A percentile compares a stretch with the other conserved stretches of the same genome.
Conservation (phyloP, 805 yeast genomes). For the Saturnispora bothae region DNA sequence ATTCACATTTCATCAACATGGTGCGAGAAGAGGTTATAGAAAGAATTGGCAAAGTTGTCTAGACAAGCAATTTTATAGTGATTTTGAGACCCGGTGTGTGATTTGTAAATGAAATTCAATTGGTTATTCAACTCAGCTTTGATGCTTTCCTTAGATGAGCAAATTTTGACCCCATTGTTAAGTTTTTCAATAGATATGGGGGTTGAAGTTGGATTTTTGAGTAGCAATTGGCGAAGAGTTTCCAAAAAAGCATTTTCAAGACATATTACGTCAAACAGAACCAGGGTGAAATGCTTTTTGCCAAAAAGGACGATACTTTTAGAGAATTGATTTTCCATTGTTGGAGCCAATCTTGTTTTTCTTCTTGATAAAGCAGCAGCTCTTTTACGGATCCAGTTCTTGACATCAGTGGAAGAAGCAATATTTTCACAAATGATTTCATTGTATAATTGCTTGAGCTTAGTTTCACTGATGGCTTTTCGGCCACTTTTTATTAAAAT, state of each 20-base stretch:
- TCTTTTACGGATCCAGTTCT: conserved; percentile 3
- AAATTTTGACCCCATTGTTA: neutral
- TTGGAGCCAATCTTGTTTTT: conserved; percentile 1
- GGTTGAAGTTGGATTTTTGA: neutral
- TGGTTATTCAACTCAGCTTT: conserved; percentile 1
- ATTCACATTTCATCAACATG: neutral
- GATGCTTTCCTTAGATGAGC: neutral
- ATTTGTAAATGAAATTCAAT: conserved; percentile 1
- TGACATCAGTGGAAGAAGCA: neutral
- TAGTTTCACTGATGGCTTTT: neutral
- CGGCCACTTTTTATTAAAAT: neutral
- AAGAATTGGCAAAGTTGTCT: conserved; percentile 1
- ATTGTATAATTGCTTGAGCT: conserved; percentile 1
- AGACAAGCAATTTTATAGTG: conserved; percentile 5
- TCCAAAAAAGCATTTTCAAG: conserved; percentile 2
- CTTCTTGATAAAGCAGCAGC: conserved; percentile 1
- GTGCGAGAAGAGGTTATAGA: conserved; percentile 2
- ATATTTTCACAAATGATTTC: conserved; percentile 2
- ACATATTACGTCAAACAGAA: neutral
- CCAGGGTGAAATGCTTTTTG: conserved; percentile 2
- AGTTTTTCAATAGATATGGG: neutral
- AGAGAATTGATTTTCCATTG: neutral
- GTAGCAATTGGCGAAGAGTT: conserved; percentile 1
- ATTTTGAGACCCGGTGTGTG: neutral
- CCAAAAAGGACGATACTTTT: conserved; percentile 3